Evolutionary conservation across 805 yeast genomes (phyloP).

Genomic region (Saccharomycopsis oosterbeekiorum): DNA sequence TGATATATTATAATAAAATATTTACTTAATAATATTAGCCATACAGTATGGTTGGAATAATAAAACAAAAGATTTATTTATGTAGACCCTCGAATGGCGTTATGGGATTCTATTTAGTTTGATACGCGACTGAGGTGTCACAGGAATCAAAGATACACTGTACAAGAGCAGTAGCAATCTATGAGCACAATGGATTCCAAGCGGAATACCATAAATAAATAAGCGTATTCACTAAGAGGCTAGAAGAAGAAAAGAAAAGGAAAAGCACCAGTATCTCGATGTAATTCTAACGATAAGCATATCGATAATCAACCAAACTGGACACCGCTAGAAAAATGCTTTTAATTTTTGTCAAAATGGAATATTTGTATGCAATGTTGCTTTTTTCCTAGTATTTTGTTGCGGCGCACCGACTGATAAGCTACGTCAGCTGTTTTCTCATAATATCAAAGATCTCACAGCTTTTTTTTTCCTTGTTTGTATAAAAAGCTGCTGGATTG

Average conservation of each 20-base stretch:
- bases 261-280: too few species aligned
- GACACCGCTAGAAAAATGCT: neutral
- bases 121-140: too few species aligned
- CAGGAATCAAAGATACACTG: too few species aligned
- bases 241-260: neutral
- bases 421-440: neutral
- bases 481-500: neutral
- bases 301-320: neutral
- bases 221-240: neutral
- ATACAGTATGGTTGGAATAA: too few species aligned
- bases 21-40: too few species aligned
- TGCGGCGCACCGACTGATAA: neutral
- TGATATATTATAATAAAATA: too few species aligned
- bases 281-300: neutral
- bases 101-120: neutral
- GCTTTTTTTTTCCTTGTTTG: neutral
- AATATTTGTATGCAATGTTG: too few species aligned
- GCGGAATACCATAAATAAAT: neutral
- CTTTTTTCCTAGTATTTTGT: neutral
- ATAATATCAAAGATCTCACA: neutral
- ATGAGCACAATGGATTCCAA: too few species aligned
- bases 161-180: neutral
- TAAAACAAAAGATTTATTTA: too few species aligned
- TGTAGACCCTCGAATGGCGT: neutral
- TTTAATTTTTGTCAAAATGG: neutral